These are phyloP conservation scores for Fusarium avenaceum DNA, from an alignment of 2,329 filamentous ascomycete species.

Conservation along the genomic window DNA sequence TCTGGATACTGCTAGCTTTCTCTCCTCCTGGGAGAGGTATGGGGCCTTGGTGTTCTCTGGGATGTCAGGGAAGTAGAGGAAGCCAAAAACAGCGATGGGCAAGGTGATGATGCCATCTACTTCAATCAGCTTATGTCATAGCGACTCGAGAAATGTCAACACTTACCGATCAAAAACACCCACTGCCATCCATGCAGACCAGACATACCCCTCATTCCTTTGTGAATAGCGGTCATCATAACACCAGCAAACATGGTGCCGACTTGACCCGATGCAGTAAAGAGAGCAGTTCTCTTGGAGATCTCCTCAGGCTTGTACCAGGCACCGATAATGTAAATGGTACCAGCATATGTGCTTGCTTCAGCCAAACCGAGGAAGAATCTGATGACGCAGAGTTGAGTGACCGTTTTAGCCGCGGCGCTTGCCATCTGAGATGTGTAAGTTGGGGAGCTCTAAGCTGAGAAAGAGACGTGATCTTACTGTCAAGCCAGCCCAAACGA, in stretches of 20 bases:
- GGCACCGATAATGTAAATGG: constrained; percentile 56
- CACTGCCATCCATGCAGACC: constrained; percentile 64
- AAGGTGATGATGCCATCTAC: constrained; percentile 44
- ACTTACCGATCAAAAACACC: constrained; percentile 50
- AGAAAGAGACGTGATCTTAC: constrained; percentile 49
- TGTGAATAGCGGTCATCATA: constrained; percentile 62
- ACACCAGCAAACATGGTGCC: constrained; percentile 72
- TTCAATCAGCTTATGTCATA: rapidly evolving
- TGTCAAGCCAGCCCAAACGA: constrained; percentile 71
- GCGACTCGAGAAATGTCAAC: rapidly evolving
- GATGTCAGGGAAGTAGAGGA: constrained; percentile 41
- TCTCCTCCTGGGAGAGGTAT: constrained; percentile 53
- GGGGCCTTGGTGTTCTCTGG: constrained; percentile 54
- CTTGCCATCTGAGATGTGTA: constrained; percentile 44
- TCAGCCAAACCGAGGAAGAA: constrained; percentile 50
- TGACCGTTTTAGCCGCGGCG: constrained; percentile 50
- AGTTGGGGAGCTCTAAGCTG: rapidly evolving
- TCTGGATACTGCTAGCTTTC: constrained; percentile 48
- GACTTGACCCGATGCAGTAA: constrained; percentile 68
- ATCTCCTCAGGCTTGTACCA: constrained; percentile 71
- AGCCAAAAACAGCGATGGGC: constrained; percentile 43
- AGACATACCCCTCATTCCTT: constrained; percentile 54
- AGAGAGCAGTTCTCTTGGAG: constrained; percentile 70
- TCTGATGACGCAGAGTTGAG: constrained; percentile 49
- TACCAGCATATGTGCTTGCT: constrained; percentile 50